Evolutionary conservation across 176 grass and related monocot genomes (phyloP).

Genomic region (Puya raimondii): DNA sequence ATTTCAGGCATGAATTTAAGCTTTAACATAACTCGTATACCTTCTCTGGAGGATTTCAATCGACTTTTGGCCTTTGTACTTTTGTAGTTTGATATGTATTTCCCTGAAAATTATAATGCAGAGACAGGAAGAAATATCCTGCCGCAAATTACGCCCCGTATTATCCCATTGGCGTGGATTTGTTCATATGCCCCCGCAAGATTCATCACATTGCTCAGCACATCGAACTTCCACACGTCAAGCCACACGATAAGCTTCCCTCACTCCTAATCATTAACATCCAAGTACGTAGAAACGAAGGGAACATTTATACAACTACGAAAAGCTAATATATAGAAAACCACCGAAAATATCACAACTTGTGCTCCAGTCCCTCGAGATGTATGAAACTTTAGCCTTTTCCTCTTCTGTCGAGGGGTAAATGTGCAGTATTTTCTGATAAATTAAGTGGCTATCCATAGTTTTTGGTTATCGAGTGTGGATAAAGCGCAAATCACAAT

Average conservation of each 20-base stretch:
- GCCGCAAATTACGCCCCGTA: conserved; percentile 91
- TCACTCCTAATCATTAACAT: conserved; percentile 85
- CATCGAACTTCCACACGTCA: conserved; percentile 73
- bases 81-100: not conserved
- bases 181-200: conserved; percentile 70
- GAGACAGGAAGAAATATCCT: conserved; percentile 82
- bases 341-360: too few relatives aligned
- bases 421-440: too few relatives aligned
- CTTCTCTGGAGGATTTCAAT: not conserved
- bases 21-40: not conserved
- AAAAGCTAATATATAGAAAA: too few relatives aligned
- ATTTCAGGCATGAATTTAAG: conserved; percentile 50
- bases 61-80: too few relatives aligned
- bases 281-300: conserved; percentile 37
- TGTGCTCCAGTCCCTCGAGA: too few relatives aligned
- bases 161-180: conserved; percentile 84
- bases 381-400: too few relatives aligned
- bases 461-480: too few relatives aligned
- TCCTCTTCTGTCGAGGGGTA: too few relatives aligned
- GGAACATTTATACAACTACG: too few relatives aligned
- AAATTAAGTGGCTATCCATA: too few relatives aligned
- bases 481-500: too few relatives aligned
- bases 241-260: conserved; percentile 62
- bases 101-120: conserved; percentile 31
- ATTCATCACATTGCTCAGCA: conserved; percentile 84